A percentile compares a stretch with the other conserved stretches of the same genome.
phyloP scores from a whole-genome alignment of 768 basidiomycete species.

The Cyclocybe cylindracea region DNA sequence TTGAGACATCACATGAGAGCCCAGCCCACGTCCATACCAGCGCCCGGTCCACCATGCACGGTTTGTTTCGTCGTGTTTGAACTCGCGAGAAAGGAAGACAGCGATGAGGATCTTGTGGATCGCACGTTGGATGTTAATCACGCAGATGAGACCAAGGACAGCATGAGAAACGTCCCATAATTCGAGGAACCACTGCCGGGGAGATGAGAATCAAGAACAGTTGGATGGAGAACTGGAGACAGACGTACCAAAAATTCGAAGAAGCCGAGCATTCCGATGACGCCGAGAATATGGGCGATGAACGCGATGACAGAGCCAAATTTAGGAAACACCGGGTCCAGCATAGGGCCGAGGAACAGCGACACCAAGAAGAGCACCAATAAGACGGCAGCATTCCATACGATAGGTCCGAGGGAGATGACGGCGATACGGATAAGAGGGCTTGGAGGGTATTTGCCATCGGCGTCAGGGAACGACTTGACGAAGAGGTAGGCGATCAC shows the following conservation, averaged over 20 bases:
- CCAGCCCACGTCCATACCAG: conserved; percentile 96
- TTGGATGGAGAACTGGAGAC: conserved; percentile 2
- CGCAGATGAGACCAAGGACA: conserved; percentile 88
- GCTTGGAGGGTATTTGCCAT: conserved; percentile 69
- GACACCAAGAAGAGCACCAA: conserved; percentile 89
- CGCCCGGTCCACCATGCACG: conserved; percentile 98
- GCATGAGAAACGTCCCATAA: conserved; percentile 91
- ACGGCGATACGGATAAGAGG: conserved; percentile 93
- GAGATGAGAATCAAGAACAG: conserved; percentile 17
- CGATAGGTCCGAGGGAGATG: conserved; percentile 91
- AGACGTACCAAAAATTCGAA: conserved; percentile 90
- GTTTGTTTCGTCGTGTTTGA: conserved; percentile 99
- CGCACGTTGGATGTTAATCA: conserved; percentile 89
- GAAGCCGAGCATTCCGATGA: conserved; percentile 88
- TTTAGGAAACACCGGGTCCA: conserved; percentile 78
- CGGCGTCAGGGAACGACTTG: conserved; percentile 73
- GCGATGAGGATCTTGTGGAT: conserved; percentile 93
- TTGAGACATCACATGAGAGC: conserved; percentile 92
- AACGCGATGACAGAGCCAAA: conserved; percentile 94
- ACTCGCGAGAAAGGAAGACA: conserved; percentile 93
- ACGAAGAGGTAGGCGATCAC: conserved; percentile 91
- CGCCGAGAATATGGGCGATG: conserved; percentile 80
- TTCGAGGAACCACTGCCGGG: conserved; percentile 86
- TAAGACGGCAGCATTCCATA: conserved; percentile 90
- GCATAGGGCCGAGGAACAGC: conserved; percentile 89